phyloP scores from a whole-genome alignment of 164 flowering plant genomes.

The Nymphaea colorata region DNA sequence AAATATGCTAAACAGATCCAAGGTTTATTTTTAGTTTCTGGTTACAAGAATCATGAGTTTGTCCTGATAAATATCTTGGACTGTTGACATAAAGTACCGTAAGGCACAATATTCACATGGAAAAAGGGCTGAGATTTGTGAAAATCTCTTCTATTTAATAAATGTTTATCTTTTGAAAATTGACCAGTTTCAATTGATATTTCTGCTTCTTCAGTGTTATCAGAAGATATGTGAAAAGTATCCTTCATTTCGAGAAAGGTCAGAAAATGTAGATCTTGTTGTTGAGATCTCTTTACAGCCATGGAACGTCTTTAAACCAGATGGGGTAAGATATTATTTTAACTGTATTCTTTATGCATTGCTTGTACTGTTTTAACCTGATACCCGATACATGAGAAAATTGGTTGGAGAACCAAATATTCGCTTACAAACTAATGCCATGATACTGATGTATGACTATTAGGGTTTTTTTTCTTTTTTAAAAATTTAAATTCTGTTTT shows the following conservation, averaged over 20 bases:
- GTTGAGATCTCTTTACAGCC: constrained; percentile 98
- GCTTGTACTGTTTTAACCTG: background rate
- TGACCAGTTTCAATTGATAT: background rate
- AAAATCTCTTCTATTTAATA: too few species aligned
- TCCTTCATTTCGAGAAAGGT: constrained; percentile 94
- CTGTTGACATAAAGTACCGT: too few species aligned
- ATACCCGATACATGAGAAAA: background rate
- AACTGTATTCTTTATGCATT: background rate
- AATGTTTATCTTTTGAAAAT: background rate
- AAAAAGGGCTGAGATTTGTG: too few species aligned
- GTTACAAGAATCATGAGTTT: too few species aligned
- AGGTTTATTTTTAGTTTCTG: too few species aligned
- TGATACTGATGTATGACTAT: too few species aligned
- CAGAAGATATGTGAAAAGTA: constrained; percentile 78
- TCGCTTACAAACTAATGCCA: too few species aligned
- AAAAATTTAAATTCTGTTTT: too few species aligned
- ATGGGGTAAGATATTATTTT: constrained; percentile 56
- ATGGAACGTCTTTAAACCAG: constrained; percentile 90
- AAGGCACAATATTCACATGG: too few species aligned
- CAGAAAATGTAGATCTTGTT: constrained; percentile 94
- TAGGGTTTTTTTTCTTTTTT: too few species aligned
- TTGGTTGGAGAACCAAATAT: background rate
- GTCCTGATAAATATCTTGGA: too few species aligned
- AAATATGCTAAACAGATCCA: too few species aligned
- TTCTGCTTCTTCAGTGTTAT: constrained; percentile 54